These are phyloP conservation scores for Aspergillus quadrilineatus DNA, from an alignment of 2,329 filamentous ascomycete species.

Conservation along the genomic window DNA sequence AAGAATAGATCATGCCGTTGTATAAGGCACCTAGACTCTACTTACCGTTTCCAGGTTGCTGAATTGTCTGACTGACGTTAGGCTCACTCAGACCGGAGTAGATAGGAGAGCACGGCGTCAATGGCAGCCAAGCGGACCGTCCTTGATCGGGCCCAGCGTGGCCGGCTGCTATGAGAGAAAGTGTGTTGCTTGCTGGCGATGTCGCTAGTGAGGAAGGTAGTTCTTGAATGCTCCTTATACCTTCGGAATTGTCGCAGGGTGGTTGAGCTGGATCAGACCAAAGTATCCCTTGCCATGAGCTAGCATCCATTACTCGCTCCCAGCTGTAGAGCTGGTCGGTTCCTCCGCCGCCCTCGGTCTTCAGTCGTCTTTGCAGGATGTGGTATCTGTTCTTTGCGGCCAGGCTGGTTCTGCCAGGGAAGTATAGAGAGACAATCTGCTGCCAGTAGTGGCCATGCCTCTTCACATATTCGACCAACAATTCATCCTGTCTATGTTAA, in stretches of 20 bases:
- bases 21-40: neutral
- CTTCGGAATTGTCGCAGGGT: neutral
- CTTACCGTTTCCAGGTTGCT: too few species aligned
- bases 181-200: too few species aligned
- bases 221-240: neutral
- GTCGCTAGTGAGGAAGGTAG: neutral
- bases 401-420: constrained; percentile 2
- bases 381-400: constrained; percentile 9
- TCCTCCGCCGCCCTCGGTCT: neutral
- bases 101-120: too few species aligned
- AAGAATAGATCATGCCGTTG: too few species aligned
- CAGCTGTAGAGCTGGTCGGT: neutral
- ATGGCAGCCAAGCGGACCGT: neutral
- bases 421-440: constrained; percentile 3
- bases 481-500: neutral
- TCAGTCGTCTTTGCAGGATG: neutral
- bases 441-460: constrained; percentile 9
- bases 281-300: neutral
- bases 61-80: too few species aligned
- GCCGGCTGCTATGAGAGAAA: too few species aligned
- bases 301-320: neutral
- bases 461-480: constrained; percentile 1
- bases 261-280: neutral
- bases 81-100: too few species aligned
- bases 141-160: too few species aligned